Evolutionary conservation across 495 filamentous ascomycete genomes (phyloP), one percentile per base, ranked within the genome.

Genomic region (Penicillium diatomitis): DNA sequence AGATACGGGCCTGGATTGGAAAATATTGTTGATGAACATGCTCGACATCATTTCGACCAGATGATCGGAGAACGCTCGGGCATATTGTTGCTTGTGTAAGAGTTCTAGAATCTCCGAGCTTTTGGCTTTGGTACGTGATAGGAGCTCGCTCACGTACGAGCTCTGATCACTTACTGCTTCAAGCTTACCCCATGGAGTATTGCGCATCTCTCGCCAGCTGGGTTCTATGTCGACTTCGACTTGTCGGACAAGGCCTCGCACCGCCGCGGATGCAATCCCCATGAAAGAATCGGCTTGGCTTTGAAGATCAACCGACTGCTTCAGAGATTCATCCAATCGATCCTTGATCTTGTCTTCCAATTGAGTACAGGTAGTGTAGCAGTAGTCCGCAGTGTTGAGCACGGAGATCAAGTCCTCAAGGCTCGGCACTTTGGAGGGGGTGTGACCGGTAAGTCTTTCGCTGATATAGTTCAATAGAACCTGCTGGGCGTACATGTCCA

Each of bases 381-480:
- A 97, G 66, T 97, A 98, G 58, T 98, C 92, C 0, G 92, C 94
- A 2, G 92, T 97, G 63, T 97, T 98, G 39, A 98, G 74, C 4
- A 97, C 87, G 1, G 91, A 72, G 7, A 95, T 77, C 20, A 86
- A 73, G 49, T 95, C 88, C 54, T 96, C 82, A 3, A 89, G 63
- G 4, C 82, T 74, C 0, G 88, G 80, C 2, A 72, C 64, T 45
- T 63, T 75, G 7, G 72, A 74, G 7, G 75, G 62, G 65, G 75
- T 69, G 56, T 74, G 49, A 52, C 75, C 51, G 10, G 63, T 70
- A 10, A 71, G 68, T 3, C 70, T 76, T 62, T 75, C 80, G 54
- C 72, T 87, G 66, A 96, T 77, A 57, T 89, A 85, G 46, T 82
- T 75, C 8, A 94, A 79, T 5, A 98, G 76, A 5, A 97, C 88